These are phyloP conservation scores for Colletotrichum tamarilloi DNA, from an alignment of 2,329 filamentous ascomycete genomes.

Conservation along the genomic window DNA sequence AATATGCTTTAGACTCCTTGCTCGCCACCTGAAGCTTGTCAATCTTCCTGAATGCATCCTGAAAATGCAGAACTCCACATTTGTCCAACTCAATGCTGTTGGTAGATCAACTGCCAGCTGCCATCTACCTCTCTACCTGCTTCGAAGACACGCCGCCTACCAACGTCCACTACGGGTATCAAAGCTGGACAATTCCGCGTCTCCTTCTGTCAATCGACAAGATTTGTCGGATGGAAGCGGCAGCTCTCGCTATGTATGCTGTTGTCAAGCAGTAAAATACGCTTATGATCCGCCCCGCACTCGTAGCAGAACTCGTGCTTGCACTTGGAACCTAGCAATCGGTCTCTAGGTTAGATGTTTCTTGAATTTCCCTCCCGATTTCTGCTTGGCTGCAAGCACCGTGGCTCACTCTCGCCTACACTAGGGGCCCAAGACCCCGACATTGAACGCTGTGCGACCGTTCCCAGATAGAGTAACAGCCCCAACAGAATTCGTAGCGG, in stretches of 20 bases:
- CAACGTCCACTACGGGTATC: too few species aligned
- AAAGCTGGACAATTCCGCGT: background rate
- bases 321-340: slow-evolving; percentile 42
- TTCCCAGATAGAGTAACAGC: slow-evolving; percentile 40
- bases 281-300: slow-evolving; percentile 47
- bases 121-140: too few species aligned
- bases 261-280: slow-evolving; percentile 48
- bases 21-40: background rate
- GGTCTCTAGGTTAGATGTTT: slow-evolving; percentile 1
- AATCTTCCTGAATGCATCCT: background rate
- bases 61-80: background rate
- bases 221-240: slow-evolving; percentile 43
- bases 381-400: background rate
- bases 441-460: slow-evolving; percentile 36
- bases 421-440: background rate
- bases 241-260: slow-evolving; percentile 44
- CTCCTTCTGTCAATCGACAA: background rate
- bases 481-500: slow-evolving; percentile 49
- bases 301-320: slow-evolving; percentile 48
- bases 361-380: background rate
- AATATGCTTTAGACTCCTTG: too few species aligned
- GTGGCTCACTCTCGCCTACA: background rate
- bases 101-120: background rate
- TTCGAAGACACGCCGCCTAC: too few species aligned
- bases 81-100: background rate